Evolutionary conservation across 768 basidiomycete species (phyloP).

Genomic region (Serendipita sp.): DNA sequence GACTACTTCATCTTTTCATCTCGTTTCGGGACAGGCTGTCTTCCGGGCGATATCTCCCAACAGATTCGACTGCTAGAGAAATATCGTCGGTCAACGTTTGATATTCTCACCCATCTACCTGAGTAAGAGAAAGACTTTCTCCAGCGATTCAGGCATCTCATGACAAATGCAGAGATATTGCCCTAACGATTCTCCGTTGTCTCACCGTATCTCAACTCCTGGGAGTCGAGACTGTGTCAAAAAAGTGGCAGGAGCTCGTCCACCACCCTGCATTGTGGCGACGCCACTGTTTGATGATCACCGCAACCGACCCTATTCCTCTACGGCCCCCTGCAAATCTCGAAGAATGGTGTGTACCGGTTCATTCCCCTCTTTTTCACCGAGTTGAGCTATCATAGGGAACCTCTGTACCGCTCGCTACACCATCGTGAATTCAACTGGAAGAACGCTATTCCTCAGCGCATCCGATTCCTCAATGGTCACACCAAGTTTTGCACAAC

Average conservation of each 20-base stretch:
- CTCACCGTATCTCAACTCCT: constrained; percentile 48
- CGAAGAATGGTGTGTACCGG: constrained; percentile 49
- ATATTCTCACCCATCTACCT: constrained; percentile 58
- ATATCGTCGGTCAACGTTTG: constrained; percentile 68
- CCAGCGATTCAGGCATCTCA: background rate
- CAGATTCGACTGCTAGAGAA: constrained; percentile 77
- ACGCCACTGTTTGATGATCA: constrained; percentile 58
- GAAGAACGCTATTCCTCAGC: constrained; percentile 56
- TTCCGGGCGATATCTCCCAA: constrained; percentile 71
- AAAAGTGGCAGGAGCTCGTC: constrained; percentile 30
- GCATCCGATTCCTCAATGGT: constrained; percentile 58
- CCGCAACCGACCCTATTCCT: constrained; percentile 53
- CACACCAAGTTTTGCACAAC: constrained; percentile 85
- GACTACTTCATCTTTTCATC: constrained; percentile 9
- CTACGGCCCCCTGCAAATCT: constrained; percentile 44
- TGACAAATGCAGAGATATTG: constrained; percentile 27
- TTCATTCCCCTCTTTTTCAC: background rate
- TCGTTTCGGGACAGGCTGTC: constrained; percentile 33
- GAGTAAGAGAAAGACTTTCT: constrained; percentile 19
- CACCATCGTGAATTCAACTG: constrained; percentile 82
- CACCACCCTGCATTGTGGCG: constrained; percentile 62
- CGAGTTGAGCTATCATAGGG: constrained; percentile 23
- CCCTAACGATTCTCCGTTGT: constrained; percentile 44
- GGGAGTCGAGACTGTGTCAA: constrained; percentile 35
- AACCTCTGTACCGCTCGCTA: constrained; percentile 59